Percentiles rank a stretch among this genome's conserved stretches.
These are phyloP conservation scores for Hippophae rhamnoides DNA, from an alignment of 306 rosid species.

Conservation along the genomic window DNA sequence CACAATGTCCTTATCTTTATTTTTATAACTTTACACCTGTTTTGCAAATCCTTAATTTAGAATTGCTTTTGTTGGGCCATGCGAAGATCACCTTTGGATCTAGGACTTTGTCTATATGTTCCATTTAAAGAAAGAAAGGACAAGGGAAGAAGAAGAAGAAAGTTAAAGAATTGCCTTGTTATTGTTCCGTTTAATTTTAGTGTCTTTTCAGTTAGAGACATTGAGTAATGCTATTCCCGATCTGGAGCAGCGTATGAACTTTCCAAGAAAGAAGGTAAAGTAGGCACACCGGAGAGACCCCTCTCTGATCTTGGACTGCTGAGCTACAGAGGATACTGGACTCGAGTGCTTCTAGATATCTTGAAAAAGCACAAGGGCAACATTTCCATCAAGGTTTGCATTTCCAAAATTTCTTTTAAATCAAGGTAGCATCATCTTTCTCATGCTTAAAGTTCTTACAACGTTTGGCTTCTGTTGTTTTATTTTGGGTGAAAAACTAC, in stretches of 20 bases:
- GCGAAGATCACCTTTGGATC: too few species aligned
- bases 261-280: slow-evolving; percentile 94
- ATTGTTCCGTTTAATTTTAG: slow-evolving; percentile 3
- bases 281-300: slow-evolving; percentile 98
- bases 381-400: slow-evolving; percentile 79
- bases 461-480: too few species aligned
- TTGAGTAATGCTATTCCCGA: slow-evolving; percentile 19
- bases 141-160: too few species aligned
- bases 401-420: slow-evolving; percentile 5
- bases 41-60: too few species aligned
- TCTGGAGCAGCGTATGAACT: slow-evolving; percentile 84
- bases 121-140: too few species aligned
- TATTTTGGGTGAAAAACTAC: not conserved
- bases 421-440: not conserved
- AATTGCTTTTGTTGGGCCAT: too few species aligned
- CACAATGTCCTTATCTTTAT: too few species aligned
- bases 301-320: slow-evolving; percentile 94
- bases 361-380: slow-evolving; percentile 94
- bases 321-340: slow-evolving; percentile 99
- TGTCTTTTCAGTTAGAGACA: slow-evolving; percentile 4
- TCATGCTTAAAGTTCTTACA: too few species aligned
- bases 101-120: too few species aligned
- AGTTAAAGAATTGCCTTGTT: too few species aligned
- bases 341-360: slow-evolving; percentile 88
- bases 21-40: too few species aligned